phyloP scores from a whole-genome alignment of 164 flowering plant genomes.

The Aristolochia contorta region DNA sequence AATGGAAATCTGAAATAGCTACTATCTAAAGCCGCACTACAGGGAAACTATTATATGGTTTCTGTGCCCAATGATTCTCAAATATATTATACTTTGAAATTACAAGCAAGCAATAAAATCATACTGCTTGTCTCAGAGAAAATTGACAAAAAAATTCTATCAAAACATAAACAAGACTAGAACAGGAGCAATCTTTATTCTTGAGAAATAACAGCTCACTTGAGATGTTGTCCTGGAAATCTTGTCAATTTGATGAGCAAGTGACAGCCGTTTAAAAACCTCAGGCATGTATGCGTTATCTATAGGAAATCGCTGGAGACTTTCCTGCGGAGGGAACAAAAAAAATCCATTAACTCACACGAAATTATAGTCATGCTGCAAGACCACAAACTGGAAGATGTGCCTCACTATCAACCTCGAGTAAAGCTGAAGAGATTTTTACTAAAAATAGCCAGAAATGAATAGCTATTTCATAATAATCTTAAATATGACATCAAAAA shows the following conservation, averaged over 20 bases:
- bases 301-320: conserved; percentile 68
- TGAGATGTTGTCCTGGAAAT: conserved; percentile 57
- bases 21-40: no score
- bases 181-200: neutral
- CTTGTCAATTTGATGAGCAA: conserved; percentile 91
- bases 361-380: neutral
- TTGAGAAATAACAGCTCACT: neutral
- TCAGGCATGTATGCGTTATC: conserved; percentile 81
- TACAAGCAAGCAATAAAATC: no score
- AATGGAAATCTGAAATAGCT: no score
- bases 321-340: conserved; percentile 41
- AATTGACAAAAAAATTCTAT: neutral
- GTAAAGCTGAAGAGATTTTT: neutral
- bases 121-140: no score
- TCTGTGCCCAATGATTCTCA: no score
- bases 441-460: no score
- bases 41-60: no score
- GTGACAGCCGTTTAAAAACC: conserved; percentile 60
- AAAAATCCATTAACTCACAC: neutral
- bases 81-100: no score
- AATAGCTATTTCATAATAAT: no score
- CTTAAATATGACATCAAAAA: neutral
- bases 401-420: neutral
- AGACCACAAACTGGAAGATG: neutral
- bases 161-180: neutral